Conservation (phyloP, 257 asterid species). For the Striga asiatica region DNA sequence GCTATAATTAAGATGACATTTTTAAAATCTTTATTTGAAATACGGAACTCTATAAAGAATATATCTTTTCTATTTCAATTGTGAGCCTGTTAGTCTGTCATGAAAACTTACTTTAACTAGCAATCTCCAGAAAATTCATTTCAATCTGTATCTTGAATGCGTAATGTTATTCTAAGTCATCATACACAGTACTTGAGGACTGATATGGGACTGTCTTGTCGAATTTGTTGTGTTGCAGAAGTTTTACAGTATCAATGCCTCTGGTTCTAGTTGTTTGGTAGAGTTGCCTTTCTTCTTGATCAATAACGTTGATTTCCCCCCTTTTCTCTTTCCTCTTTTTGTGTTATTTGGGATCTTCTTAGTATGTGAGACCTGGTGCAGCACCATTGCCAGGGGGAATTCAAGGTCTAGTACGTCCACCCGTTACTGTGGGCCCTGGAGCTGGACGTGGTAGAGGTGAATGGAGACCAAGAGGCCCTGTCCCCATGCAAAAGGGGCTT, state of each 20-base stretch:
- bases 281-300: neutral
- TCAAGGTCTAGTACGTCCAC: constrained; percentile 11
- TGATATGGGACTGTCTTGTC: constrained; percentile 2
- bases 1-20: neutral
- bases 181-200: constrained; percentile 7
- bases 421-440: constrained; percentile 34
- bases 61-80: neutral
- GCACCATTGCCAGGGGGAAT: constrained; percentile 31
- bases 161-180: constrained; percentile 3
- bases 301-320: neutral
- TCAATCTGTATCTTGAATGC: neutral
- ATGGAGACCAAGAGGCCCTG: constrained; percentile 74
- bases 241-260: neutral
- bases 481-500: constrained; percentile 32
- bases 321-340: constrained; percentile 7
- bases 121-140: neutral
- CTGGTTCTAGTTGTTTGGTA: neutral
- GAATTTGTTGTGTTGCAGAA: neutral
- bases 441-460: constrained; percentile 98
- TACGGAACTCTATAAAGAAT: neutral
- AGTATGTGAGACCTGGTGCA: constrained; percentile 99
- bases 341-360: constrained; percentile 19
- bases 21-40: neutral
- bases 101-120: neutral
- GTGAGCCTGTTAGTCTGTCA: neutral